Evolutionary conservation across 306 rosid genomes (phyloP).

Genomic region (Lithocarpus polystachyus): DNA sequence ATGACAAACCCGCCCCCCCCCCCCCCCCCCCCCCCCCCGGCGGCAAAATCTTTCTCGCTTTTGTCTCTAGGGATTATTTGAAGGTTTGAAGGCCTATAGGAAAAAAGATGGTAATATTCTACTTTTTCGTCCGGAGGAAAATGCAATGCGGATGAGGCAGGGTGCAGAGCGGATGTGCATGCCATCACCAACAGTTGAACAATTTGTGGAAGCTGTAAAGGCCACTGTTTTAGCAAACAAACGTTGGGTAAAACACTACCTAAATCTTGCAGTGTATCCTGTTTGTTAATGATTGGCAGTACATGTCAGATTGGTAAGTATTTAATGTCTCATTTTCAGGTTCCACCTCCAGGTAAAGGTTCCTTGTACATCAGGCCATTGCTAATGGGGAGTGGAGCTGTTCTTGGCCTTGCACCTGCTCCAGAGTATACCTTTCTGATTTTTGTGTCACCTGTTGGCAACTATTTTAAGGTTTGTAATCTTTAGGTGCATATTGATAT

Average conservation of each 20-base stretch:
- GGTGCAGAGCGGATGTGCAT: conserved; percentile 98
- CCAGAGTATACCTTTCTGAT: conserved; percentile 94
- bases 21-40: no score
- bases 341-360: conserved; percentile 94
- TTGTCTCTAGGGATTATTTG: conserved; percentile 75
- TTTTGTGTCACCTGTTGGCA: conserved; percentile 96
- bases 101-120: conserved; percentile 70
- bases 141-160: conserved; percentile 70
- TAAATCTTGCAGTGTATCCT: background rate
- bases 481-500: background rate
- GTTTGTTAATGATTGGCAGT: conserved; percentile 1
- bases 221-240: conserved; percentile 87
- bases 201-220: conserved; percentile 87
- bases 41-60: conserved; percentile 15
- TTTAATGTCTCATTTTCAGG: conserved; percentile 46
- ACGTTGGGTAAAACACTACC: conserved; percentile 63
- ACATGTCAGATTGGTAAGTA: conserved; percentile 2
- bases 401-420: conserved; percentile 96
- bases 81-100: conserved; percentile 92
- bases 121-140: conserved; percentile 92
- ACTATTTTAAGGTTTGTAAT: conserved; percentile 81
- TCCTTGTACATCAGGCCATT: conserved; percentile 92
- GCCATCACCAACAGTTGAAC: conserved; percentile 83
- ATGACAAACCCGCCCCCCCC: conserved; percentile 1
- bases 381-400: conserved; percentile 95